Conservation (phyloP, 805 yeast genomes). For the Candida silvicultrix region DNA sequence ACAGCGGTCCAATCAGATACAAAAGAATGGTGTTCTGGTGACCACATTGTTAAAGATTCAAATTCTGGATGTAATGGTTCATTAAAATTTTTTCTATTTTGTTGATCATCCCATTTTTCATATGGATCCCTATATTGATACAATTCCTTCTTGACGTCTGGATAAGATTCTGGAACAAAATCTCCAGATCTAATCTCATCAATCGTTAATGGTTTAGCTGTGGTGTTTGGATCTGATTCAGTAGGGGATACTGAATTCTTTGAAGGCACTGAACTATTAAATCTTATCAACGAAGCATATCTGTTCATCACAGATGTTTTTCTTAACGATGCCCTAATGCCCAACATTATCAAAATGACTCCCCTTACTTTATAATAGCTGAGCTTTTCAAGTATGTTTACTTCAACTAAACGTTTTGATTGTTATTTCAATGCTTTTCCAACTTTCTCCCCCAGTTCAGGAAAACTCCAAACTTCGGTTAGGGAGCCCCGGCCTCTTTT, state of each 20-base stretch:
- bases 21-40: slow-evolving; percentile 67
- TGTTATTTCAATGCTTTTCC: too few species aligned
- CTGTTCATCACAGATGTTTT: neutral
- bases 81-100: slow-evolving; percentile 69
- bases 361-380: too few species aligned
- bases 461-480: too few species aligned
- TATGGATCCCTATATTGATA: slow-evolving; percentile 69
- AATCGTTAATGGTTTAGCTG: neutral
- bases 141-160: slow-evolving; percentile 49
- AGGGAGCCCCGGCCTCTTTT: too few species aligned
- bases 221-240: neutral
- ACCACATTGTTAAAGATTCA: slow-evolving; percentile 78
- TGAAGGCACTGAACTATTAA: neutral
- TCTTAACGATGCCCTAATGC: neutral
- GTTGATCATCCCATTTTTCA: slow-evolving; percentile 70
- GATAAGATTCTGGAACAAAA: slow-evolving; percentile 41
- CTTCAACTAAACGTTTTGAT: too few species aligned
- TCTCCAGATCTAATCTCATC: neutral
- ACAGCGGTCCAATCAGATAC: slow-evolving; percentile 58
- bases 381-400: too few species aligned
- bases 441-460: too few species aligned
- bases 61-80: slow-evolving; percentile 69
- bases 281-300: neutral
- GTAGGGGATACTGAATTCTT: neutral
- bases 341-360: neutral